phyloP scores from a whole-genome alignment of 2,329 filamentous ascomycete species.

The Cladophialophora immunda region DNA sequence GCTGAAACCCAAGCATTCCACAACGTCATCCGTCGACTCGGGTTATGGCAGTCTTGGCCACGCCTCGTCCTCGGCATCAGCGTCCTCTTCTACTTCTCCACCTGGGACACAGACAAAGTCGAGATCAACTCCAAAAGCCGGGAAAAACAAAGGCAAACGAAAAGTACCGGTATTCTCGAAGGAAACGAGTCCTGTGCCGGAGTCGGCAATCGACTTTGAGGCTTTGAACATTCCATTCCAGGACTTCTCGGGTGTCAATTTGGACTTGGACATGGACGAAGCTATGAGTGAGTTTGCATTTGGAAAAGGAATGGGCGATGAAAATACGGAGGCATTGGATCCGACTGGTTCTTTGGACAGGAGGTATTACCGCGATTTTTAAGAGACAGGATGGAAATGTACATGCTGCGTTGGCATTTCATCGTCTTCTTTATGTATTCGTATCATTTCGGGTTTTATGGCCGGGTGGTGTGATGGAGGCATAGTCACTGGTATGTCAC shows the following conservation, averaged over 20 bases:
- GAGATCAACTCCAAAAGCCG: slow-evolving; percentile 7
- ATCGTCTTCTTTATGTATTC: neutral
- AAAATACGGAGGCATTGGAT: slow-evolving; percentile 23
- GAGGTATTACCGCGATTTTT: slow-evolving; percentile 7
- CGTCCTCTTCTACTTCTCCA: neutral
- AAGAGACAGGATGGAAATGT: neutral
- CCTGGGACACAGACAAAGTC: slow-evolving; percentile 3
- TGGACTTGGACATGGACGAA: slow-evolving; percentile 26
- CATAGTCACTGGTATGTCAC: neutral
- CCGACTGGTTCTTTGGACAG: slow-evolving; percentile 21
- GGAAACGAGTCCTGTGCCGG: slow-evolving; percentile 25
- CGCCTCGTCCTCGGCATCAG: slow-evolving; percentile 22
- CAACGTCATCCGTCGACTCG: slow-evolving; percentile 34
- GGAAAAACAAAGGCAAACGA: slow-evolving; percentile 24
- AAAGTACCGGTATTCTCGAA: slow-evolving; percentile 8
- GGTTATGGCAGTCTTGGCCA: slow-evolving; percentile 35
- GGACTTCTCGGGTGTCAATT: slow-evolving; percentile 26
- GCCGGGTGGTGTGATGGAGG: neutral
- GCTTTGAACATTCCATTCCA: slow-evolving; percentile 29
- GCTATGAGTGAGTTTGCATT: neutral
- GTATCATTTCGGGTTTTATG: neutral
- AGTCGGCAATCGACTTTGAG: slow-evolving; percentile 32
- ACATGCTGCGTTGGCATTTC: neutral
- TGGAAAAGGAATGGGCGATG: neutral
- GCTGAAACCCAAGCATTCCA: slow-evolving; percentile 32